Evolutionary conservation across 2,329 filamentous ascomycete species (phyloP), one percentile per base, ranked within the genome.

Genomic region (Beauveria sp.): DNA sequence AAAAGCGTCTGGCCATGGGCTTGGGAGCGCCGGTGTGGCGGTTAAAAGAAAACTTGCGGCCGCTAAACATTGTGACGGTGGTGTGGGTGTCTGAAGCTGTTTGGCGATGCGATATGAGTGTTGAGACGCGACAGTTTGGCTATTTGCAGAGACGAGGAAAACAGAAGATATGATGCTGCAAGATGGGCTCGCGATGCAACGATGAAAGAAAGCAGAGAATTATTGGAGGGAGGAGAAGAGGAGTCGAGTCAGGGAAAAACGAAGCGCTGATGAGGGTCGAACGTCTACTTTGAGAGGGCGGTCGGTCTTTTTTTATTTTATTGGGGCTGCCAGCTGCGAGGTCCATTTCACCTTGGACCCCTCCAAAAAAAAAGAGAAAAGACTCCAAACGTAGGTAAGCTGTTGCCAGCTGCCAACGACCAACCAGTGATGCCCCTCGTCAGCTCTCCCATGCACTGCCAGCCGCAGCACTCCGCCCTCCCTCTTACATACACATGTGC

Each of bases 41-140:
- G 74, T 87, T 86, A 75, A 87, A 86, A 64, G 83, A 86, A 73
- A 87, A 87, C 71, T 86, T 85, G 75, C 84, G 82, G 63, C 79
- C 79, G 70, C 76, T 74, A 67, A 83, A 83, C 76, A 81, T 81
- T 59, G 20, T 48, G 37, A 43, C 10, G 34, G 8, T 44, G 24
- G 28, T 46, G 12, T 30, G 16, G 10, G 20, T n/a, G 48, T 54
- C 4, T 34, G 28, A 18, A 22, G 56, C 18, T 54, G 47, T 52
- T 41, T 51, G 40, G 20, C 6, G 55, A 59, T 24, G 37, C 37
- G 40, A 52, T 9, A 40, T 59, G 30, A 18, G 20, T 48, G 46
- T 51, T 43, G 28, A 41, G 37, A 34, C 16, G 22, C 40, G 48
- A 30, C 28, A 52, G 5, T 5, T 37, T 10, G 14, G 24, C 44